These are phyloP conservation scores for Penicillium crystallinum DNA, from an alignment of 495 filamentous ascomycete species.

Conservation along the genomic window DNA sequence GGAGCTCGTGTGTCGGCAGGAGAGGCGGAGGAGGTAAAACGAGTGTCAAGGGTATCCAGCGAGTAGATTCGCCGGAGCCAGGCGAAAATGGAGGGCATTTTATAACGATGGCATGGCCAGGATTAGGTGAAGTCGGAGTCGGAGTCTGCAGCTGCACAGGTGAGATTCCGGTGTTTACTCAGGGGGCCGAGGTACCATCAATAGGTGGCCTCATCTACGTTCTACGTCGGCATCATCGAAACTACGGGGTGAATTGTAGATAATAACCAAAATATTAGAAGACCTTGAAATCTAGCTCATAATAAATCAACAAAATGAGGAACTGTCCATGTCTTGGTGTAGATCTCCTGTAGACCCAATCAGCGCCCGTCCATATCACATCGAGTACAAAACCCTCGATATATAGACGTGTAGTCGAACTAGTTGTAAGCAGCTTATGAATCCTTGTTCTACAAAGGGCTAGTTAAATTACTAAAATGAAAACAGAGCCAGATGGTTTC, in stretches of 20 bases:
- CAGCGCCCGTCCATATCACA: slow-evolving; percentile 4
- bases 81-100: slow-evolving; percentile 32
- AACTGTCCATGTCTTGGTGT: not conserved
- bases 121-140: not conserved
- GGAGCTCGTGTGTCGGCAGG: slow-evolving; percentile 47
- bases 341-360: not conserved
- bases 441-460: too few relatives aligned
- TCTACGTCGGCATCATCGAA: not conserved
- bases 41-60: slow-evolving; percentile 88
- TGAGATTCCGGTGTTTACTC: slow-evolving; percentile 11
- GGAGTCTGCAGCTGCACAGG: not conserved
- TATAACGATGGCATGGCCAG: slow-evolving; percentile 32
- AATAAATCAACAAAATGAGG: not conserved
- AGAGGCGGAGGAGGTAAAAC: slow-evolving; percentile 73
- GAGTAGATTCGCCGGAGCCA: slow-evolving; percentile 59
- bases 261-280: not conserved
- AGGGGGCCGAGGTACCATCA: slow-evolving; percentile 4
- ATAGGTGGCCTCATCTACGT: not conserved
- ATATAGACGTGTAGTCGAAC: too few relatives aligned
- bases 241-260: not conserved
- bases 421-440: too few relatives aligned
- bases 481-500: too few relatives aligned
- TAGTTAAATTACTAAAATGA: too few relatives aligned
- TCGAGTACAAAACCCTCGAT: not conserved
- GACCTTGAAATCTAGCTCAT: too few relatives aligned